Base-by-base conservation (phyloP, 768 basidiomycete genomes). In the Sutorius australiensis region DNA sequence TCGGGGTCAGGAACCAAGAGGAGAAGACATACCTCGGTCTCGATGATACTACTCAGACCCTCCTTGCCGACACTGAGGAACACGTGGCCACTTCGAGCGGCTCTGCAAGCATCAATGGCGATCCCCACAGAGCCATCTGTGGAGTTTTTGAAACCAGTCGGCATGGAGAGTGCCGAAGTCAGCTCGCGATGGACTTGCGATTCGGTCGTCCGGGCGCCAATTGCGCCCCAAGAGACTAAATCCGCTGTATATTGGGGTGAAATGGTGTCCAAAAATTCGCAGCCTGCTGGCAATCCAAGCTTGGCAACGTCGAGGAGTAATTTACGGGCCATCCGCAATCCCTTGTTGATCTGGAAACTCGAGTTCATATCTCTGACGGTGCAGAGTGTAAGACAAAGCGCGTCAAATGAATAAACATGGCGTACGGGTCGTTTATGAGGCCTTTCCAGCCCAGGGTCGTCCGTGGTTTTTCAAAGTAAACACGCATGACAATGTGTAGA, bases 391-490 rank as follows among this genome's bases (percentile, higher is more conserved):
- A 61, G 51, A 40, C 33, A 40, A 44, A n/a, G 27, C 37, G 6
- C 11, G 27, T 2, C 16, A 8, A 13, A 39, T 39, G 6, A 6
- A n/a, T 24, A 44, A 21, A 33, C 2, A 21, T n/a, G 10, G 6
- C 68, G 11, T 54, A 69, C 68, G 95, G 95, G 64, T 98, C 94
- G 66, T 98, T 98, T 73, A 98, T 98, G 57, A 98, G 82, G 34
- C 95, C 95, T 70, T 99, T 99, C 95, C 95, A 99, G 27, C 97
- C 97, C 44, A 98, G 88, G 0, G 95, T 98, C 7, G 95, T 98
- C 30, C 95, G 80, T 1, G 87, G 87, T 64, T 98, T 98, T 64
- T 98, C 95, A 66, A 98, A 99, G 77, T 99, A 98, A 61, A 98
- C 93, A 27, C 94, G 87, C 95, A 98, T 98, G 60, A 98, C 78